Evolutionary conservation across 305 asterid species (phyloP).

Genomic region (Solanum aculeatissimum): DNA sequence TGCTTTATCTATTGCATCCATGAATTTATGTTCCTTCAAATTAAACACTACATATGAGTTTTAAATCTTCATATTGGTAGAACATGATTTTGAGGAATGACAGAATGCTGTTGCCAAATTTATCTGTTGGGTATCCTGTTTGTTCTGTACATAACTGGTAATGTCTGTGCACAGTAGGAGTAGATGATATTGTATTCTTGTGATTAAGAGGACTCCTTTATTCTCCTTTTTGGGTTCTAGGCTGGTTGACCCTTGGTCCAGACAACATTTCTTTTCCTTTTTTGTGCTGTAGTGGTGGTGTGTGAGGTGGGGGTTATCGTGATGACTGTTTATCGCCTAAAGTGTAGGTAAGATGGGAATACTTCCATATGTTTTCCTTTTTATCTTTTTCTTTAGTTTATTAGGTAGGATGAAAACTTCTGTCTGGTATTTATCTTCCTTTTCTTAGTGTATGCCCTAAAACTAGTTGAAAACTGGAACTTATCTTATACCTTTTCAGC

Average conservation of each 20-base stretch:
- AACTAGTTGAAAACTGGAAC: background rate
- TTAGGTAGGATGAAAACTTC: background rate
- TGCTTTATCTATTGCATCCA: background rate
- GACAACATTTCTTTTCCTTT: background rate
- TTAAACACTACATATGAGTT: background rate
- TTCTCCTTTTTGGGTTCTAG: background rate
- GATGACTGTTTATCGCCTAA: background rate
- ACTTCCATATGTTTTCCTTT: background rate
- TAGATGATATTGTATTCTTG: background rate
- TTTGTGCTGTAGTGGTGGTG: background rate
- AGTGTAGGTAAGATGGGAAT: background rate
- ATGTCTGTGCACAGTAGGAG: background rate
- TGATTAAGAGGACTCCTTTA: background rate
- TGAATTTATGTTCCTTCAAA: background rate
- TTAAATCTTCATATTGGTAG: background rate
- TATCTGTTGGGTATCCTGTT: background rate
- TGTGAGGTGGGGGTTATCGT: background rate
- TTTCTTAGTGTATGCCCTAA: background rate
- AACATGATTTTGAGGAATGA: background rate
- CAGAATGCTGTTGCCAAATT: background rate
- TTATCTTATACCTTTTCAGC: background rate
- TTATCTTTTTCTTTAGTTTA: background rate
- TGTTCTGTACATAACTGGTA: background rate
- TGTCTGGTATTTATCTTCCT: background rate
- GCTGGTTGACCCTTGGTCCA: background rate